Evolutionary conservation across 208 protist genomes (phyloP).

Genomic region (Crithidia fasciculata): DNA sequence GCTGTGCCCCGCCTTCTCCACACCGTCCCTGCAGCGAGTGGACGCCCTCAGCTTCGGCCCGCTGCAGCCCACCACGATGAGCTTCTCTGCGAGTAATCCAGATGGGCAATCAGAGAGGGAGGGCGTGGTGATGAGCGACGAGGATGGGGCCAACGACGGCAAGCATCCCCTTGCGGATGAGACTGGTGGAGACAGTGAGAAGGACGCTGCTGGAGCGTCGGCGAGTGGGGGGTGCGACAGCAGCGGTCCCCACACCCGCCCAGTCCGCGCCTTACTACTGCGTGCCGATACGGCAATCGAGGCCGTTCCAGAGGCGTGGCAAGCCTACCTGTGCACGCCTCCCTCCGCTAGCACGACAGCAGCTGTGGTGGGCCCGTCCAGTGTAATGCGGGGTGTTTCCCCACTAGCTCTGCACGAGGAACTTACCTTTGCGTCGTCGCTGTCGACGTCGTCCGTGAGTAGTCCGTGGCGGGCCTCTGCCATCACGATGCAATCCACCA

Average conservation of each 20-base stretch:
- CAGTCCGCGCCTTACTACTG: constrained; percentile 43
- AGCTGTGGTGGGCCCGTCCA: neutral
- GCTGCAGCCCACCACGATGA: constrained; percentile 30
- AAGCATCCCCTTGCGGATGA: too few species aligned
- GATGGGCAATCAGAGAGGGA: neutral
- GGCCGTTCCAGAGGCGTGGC: constrained; percentile 21
- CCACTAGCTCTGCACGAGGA: too few species aligned
- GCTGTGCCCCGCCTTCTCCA: constrained; percentile 65
- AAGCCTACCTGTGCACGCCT: constrained; percentile 1
- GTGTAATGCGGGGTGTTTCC: too few species aligned
- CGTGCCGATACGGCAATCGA: constrained; percentile 56
- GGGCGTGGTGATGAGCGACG: neutral
- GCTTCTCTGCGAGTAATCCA: neutral
- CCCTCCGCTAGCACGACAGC: neutral
- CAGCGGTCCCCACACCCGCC: neutral
- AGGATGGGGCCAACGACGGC: neutral
- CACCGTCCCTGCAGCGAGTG: constrained; percentile 59
- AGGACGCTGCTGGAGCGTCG: too few species aligned
- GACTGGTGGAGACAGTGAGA: too few species aligned
- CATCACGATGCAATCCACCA: neutral
- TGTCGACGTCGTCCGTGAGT: too few species aligned
- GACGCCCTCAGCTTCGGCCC: constrained; percentile 62
- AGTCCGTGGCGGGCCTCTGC: constrained; percentile 15
- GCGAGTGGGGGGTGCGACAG: neutral
- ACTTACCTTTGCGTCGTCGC: too few species aligned